Conservation (phyloP, 805 yeast species). For the Saccharomycopsis amapae region DNA sequence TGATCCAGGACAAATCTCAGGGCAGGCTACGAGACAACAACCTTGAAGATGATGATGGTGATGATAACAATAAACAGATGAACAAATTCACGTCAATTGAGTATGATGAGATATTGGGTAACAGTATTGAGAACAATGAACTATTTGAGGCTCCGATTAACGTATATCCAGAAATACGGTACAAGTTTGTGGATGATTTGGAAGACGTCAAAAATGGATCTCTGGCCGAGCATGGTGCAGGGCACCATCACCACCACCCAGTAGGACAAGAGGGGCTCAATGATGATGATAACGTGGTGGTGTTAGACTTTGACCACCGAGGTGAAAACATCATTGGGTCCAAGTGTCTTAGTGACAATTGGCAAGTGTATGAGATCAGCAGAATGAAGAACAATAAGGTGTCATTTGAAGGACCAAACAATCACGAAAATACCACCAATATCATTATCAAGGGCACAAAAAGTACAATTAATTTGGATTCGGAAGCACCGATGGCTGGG, state of each 20-base stretch:
- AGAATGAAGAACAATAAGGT: slow-evolving; percentile 9
- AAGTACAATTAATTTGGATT: neutral
- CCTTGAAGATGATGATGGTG: neutral
- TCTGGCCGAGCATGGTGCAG: neutral
- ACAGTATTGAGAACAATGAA: neutral
- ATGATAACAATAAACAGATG: no score
- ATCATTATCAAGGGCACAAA: slow-evolving; percentile 14
- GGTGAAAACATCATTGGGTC: slow-evolving; percentile 13
- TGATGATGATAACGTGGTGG: slow-evolving; percentile 14
- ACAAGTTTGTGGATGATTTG: slow-evolving; percentile 18
- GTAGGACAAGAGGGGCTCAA: slow-evolving; percentile 1
- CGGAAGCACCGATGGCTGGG: neutral
- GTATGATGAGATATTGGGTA: slow-evolving; percentile 6
- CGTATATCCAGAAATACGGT: slow-evolving; percentile 20
- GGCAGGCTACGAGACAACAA: neutral
- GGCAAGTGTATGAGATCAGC: slow-evolving; percentile 14
- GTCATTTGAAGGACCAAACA: neutral
- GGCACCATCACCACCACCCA: neutral
- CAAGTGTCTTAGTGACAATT: slow-evolving; percentile 16
- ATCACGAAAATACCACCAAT: slow-evolving; percentile 7
- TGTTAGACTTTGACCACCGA: slow-evolving; percentile 15
- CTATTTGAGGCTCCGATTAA: slow-evolving; percentile 16
- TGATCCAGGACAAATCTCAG: slow-evolving; percentile 15
- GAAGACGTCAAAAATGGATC: neutral
- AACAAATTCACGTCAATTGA: slow-evolving; percentile 12